These are phyloP conservation scores for Cardamine occulta DNA, from an alignment of 345 rosid species.

Conservation along the genomic window DNA sequence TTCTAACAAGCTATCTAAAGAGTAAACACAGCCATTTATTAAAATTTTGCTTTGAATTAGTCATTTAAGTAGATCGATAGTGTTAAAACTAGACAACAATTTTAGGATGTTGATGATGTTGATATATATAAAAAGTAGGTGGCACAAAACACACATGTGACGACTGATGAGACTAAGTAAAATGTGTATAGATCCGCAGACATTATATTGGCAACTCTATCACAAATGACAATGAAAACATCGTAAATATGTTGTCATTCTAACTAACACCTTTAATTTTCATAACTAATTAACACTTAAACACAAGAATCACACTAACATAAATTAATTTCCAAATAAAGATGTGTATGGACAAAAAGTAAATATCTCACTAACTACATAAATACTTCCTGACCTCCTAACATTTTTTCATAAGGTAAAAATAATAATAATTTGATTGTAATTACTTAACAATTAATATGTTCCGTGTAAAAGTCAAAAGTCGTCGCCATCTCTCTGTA, in stretches of 20 bases:
- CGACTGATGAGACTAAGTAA: background rate
- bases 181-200: slow-evolving; percentile 13
- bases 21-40: background rate
- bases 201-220: background rate
- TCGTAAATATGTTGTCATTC: background rate
- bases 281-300: background rate
- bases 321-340: background rate
- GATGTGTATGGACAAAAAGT: background rate
- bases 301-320: background rate
- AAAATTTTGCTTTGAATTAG: background rate
- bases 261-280: background rate
- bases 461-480: slow-evolving; percentile 1
- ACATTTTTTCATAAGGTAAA: background rate
- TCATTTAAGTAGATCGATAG: background rate
- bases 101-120: slow-evolving; percentile 16
- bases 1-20: background rate
- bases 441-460: background rate
- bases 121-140: slow-evolving; percentile 35
- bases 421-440: background rate
- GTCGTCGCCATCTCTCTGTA: slow-evolving; percentile 18
- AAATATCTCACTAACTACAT: background rate
- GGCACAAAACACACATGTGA: slow-evolving; percentile 40
- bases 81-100: background rate
- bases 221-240: background rate
- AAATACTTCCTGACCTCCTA: background rate